Percentiles rank a stretch among this genome's conserved stretches.
Evolutionary conservation across 306 rosid species (phyloP).

Genomic region (Rosa lucieae): DNA sequence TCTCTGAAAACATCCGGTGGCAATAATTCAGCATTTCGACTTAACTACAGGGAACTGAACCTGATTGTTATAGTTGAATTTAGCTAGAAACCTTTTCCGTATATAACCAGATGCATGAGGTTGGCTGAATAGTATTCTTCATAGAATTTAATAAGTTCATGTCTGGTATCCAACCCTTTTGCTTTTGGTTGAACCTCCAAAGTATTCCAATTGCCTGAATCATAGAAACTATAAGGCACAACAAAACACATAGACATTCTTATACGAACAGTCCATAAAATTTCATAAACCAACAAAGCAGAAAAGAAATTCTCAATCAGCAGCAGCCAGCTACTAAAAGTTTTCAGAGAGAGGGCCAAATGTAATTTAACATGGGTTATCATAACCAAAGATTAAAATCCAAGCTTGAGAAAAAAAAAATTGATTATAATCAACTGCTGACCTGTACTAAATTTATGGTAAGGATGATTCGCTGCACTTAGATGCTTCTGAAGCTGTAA

Average conservation of each 20-base stretch:
- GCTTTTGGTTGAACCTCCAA: conserved; percentile 89
- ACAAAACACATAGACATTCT: conserved; percentile 16
- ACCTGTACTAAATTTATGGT: conserved; percentile 94
- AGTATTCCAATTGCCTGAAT: conserved; percentile 87
- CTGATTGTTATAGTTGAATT: conserved; percentile 16
- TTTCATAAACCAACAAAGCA: not conserved
- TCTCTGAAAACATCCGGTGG: conserved; percentile 52
- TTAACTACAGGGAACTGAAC: not conserved
- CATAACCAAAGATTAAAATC: not conserved
- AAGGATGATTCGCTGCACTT: conserved; percentile 76
- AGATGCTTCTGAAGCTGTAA: conserved; percentile 89
- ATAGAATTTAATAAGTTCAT: conserved; percentile 80
- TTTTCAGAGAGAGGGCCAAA: not conserved
- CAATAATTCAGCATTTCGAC: conserved; percentile 10
- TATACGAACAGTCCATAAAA: not conserved
- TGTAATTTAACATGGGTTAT: not conserved
- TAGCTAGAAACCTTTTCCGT: conserved; percentile 65
- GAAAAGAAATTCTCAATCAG: not conserved
- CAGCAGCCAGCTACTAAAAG: not conserved
- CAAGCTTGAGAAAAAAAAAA: not conserved
- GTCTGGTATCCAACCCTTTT: conserved; percentile 79
- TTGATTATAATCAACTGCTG: conserved; percentile 17
- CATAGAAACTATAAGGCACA: conserved; percentile 17
- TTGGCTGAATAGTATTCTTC: conserved; percentile 84
- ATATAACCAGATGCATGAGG: conserved; percentile 77